phyloP scores from a whole-genome alignment of 2,329 filamentous ascomycete genomes.

The Ustulina deusta region DNA sequence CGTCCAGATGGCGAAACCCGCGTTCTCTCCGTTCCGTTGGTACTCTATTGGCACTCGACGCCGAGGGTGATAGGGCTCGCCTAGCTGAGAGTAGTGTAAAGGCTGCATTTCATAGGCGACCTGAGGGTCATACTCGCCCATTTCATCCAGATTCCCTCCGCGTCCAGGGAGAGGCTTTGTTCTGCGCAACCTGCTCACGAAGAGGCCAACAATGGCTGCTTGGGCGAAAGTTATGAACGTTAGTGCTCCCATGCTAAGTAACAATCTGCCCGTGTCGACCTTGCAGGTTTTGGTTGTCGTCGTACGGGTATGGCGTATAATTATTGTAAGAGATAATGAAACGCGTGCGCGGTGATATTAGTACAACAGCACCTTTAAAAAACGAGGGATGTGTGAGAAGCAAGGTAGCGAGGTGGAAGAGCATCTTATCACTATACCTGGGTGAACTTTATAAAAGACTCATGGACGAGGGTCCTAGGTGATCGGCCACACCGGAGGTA shows the following conservation, averaged over 20 bases:
- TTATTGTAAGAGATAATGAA: not conserved
- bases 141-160: too few relatives aligned
- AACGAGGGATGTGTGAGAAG: not conserved
- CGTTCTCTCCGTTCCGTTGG: too few relatives aligned
- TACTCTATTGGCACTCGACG: not conserved
- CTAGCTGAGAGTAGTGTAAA: not conserved
- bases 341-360: not conserved
- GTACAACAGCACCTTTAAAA: not conserved
- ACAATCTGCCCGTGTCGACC: not conserved
- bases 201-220: not conserved
- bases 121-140: not conserved
- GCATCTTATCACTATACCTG: too few relatives aligned
- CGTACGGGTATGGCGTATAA: not conserved
- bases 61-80: not conserved
- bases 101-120: slow-evolving; percentile 7
- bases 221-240: not conserved
- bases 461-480: not conserved
- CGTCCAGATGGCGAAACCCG: not conserved
- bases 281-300: not conserved
- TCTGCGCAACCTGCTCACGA: not conserved
- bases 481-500: not conserved
- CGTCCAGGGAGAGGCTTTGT: too few relatives aligned
- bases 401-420: too few relatives aligned
- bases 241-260: not conserved
- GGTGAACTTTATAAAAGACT: too few relatives aligned